Evolutionary conservation across 257 asterid species (phyloP).

Genomic region (Nicotiana tabacum): DNA sequence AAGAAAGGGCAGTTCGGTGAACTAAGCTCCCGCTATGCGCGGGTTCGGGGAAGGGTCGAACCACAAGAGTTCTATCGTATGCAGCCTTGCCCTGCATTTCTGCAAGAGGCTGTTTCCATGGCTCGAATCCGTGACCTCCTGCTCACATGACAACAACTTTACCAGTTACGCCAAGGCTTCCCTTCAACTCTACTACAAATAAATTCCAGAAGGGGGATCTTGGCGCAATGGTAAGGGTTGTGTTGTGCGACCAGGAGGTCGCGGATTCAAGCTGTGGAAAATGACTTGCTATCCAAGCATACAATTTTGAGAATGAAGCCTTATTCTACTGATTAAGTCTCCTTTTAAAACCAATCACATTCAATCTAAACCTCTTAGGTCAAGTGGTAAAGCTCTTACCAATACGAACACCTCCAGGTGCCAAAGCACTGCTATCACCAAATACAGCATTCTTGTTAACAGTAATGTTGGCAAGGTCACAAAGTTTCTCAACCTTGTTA

Average conservation of each 20-base stretch:
- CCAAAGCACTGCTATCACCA: constrained; percentile 97
- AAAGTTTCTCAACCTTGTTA: constrained; percentile 92
- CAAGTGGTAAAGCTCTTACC: constrained; percentile 39
- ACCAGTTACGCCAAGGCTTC: too few relatives aligned
- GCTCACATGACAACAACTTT: too few relatives aligned
- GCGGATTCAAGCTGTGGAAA: not conserved
- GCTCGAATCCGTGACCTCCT: too few relatives aligned
- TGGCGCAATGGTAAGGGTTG: not conserved
- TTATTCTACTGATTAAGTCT: not conserved
- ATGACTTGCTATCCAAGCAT: too few relatives aligned
- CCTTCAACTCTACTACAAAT: not conserved
- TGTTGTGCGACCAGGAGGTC: not conserved
- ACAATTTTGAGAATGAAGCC: not conserved
- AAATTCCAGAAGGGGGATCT: not conserved
- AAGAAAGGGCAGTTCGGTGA: too few relatives aligned
- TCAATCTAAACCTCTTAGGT: not conserved
- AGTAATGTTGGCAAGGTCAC: constrained; percentile 89
- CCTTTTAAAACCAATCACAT: not conserved
- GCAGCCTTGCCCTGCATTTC: too few relatives aligned
- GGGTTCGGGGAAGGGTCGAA: too few relatives aligned
- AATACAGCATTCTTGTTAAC: constrained; percentile 97
- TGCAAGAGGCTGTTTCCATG: too few relatives aligned
- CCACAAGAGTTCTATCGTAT: too few relatives aligned
- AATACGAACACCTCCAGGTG: constrained; percentile 99
- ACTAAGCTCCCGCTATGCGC: too few relatives aligned